These are phyloP conservation scores for Phytopythium chamaehyphon DNA, from an alignment of 352 stramenopile species.

Conservation along the genomic window DNA sequence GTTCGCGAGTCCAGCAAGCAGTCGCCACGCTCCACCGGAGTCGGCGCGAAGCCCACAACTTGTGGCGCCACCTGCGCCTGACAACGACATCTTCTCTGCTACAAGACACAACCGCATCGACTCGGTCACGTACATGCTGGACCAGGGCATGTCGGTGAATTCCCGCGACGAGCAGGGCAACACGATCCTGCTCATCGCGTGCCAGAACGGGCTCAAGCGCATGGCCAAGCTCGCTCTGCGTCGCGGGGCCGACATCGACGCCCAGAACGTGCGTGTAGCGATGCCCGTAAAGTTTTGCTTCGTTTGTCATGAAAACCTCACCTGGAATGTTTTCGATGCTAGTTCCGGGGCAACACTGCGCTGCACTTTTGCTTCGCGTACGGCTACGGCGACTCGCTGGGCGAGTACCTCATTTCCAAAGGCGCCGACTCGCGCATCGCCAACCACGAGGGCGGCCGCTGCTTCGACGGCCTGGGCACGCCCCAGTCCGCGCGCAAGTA, in stretches of 20 bases:
- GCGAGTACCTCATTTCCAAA: conserved; percentile 87
- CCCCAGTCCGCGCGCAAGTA: conserved; percentile 28
- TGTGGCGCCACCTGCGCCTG: conserved; percentile 17
- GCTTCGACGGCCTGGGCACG: conserved; percentile 61
- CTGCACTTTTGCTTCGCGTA: conserved; percentile 91
- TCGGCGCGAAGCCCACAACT: conserved; percentile 8
- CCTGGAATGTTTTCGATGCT: conserved; percentile 1
- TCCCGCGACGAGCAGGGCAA: conserved; percentile 77
- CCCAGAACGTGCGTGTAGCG: conserved; percentile 51
- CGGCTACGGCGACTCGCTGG: conserved; percentile 83
- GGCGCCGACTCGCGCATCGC: conserved; percentile 64
- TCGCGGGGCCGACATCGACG: conserved; percentile 86
- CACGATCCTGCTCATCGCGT: conserved; percentile 84
- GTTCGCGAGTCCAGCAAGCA: conserved; percentile 2
- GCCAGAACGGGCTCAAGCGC: conserved; percentile 90
- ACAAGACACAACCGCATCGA: conserved; percentile 80
- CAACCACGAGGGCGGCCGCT: conserved; percentile 63
- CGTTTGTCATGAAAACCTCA: neutral
- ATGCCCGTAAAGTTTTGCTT: neutral
- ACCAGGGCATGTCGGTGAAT: conserved; percentile 80
- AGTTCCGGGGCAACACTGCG: conserved; percentile 83
- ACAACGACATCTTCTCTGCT: conserved; percentile 87
- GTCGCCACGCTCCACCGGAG: neutral
- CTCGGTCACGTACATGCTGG: conserved; percentile 82
- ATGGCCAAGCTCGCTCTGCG: conserved; percentile 85